Base-by-base conservation (phyloP, 257 asterid species). In the Gardenia jasminoides region DNA sequence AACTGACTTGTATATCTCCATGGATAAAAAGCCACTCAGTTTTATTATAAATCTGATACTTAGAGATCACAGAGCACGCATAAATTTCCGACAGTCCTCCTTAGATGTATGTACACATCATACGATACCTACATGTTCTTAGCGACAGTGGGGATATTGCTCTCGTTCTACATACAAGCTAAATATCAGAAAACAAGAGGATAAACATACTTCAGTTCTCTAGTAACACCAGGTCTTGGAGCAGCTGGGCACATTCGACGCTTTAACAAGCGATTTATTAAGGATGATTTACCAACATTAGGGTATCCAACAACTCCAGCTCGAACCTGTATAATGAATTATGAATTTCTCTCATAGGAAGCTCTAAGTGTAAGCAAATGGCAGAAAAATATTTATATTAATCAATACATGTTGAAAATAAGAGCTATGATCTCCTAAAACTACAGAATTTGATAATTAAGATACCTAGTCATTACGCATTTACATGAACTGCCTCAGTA, bases 231-330 rank as follows among this genome's bases (percentile, higher is more conserved):
- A 62, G 98, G 99, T 80, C 99, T 92, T 84, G 97, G 97, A 86
- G 99, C 98, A 66, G 99, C 98, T 71, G 96, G 87, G 86, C 99
- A 93, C 97, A 92, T 93, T 68, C 99, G 92, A 72, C 97, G 98
- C 87, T 93, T 95, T 74, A 92, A 92, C 91, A 95, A 80, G 46
- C 99, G 96, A 83, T 95, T 95, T 87, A 95, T 92, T 80, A 95
- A 79, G 79, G 99, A 95, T 64, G 99, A 95, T 91, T 95, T 93
- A 54, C 97, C 97, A 84, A 93, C 98, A 88, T 96, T 92, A 44
- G 98, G 99, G 87, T 93, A 96, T 71, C 98, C 98, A 7, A 96
- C 90, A 79, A 93, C 88, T 83, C 99, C 98, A 84, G 98, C 98
- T 76, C 99, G 94, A 79, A 96, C 92, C 98, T 95, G 89, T 69